Conservation (phyloP, 2,329 filamentous ascomycete species). For the Diaporthe eres region DNA sequence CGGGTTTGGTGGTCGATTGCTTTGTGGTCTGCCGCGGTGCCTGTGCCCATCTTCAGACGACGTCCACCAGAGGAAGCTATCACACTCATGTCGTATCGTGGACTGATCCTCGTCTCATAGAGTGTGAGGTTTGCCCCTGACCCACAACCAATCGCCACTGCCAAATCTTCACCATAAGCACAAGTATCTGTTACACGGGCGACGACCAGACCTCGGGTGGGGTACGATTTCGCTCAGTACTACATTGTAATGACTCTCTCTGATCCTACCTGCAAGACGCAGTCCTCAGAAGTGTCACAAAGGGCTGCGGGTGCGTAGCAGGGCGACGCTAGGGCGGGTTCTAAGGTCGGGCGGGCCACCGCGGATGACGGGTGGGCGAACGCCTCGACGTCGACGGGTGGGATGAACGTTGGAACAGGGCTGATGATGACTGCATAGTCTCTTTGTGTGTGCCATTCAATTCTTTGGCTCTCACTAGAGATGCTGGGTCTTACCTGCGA, state of each 20-base stretch:
- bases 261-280: neutral
- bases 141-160: conserved; percentile 4
- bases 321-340: conserved; percentile 28
- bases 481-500: neutral
- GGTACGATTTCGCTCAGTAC: neutral
- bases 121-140: neutral
- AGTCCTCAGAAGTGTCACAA: neutral
- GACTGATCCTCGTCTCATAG: conserved; percentile 26
- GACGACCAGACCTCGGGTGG: neutral
- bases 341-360: conserved; percentile 13
- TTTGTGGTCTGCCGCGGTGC: neutral
- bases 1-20: conserved; percentile 1
- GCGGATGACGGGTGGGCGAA: neutral
- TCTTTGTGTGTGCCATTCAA: neutral
- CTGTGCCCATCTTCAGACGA: conserved; percentile 11
- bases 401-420: neutral
- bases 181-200: neutral
- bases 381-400: neutral
- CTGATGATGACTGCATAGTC: neutral
- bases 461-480: neutral
- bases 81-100: conserved; percentile 1
- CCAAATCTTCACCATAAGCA: neutral
- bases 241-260: neutral
- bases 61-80: conserved; percentile 3
- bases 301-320: neutral